Evolutionary conservation across 345 rosid genomes (phyloP).

Genomic region (Eucalyptus cloeziana): DNA sequence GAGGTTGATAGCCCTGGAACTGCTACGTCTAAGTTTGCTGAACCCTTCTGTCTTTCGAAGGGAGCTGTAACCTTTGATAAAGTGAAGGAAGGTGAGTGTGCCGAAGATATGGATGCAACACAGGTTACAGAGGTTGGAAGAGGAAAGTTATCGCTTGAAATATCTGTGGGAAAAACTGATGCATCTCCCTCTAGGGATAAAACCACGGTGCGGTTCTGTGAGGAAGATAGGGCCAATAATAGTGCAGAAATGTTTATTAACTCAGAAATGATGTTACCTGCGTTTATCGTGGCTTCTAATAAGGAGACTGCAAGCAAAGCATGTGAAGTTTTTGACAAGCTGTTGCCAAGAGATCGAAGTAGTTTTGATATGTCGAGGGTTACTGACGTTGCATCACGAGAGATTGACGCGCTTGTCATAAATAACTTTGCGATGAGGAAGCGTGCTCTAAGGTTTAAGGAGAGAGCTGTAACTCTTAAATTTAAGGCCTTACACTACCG

Average conservation of each 20-base stretch:
- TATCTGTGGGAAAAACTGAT: neutral
- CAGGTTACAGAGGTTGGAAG: neutral
- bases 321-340: conserved; percentile 32
- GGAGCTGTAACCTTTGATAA: conserved; percentile 6
- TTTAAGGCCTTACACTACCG: conserved; percentile 60
- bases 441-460: conserved; percentile 45
- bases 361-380: conserved; percentile 15
- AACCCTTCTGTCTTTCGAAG: conserved; percentile 11
- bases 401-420: conserved; percentile 22
- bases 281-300: conserved; percentile 40
- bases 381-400: conserved; percentile 1
- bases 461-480: conserved; percentile 67
- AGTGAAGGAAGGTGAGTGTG: conserved; percentile 5
- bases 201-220: conserved; percentile 1
- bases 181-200: conserved; percentile 1
- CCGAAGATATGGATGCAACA: conserved; percentile 6
- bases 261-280: conserved; percentile 21
- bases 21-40: conserved; percentile 50
- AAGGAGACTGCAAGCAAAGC: conserved; percentile 49
- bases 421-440: conserved; percentile 36
- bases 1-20: conserved; percentile 61
- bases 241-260: neutral
- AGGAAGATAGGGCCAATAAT: conserved; percentile 3
- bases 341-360: conserved; percentile 28
- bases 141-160: neutral